A percentile compares a stretch with the other conserved stretches of the same genome.
Evolutionary conservation across 805 yeast genomes (phyloP).

Genomic region (Barnettozyma pratensis): DNA sequence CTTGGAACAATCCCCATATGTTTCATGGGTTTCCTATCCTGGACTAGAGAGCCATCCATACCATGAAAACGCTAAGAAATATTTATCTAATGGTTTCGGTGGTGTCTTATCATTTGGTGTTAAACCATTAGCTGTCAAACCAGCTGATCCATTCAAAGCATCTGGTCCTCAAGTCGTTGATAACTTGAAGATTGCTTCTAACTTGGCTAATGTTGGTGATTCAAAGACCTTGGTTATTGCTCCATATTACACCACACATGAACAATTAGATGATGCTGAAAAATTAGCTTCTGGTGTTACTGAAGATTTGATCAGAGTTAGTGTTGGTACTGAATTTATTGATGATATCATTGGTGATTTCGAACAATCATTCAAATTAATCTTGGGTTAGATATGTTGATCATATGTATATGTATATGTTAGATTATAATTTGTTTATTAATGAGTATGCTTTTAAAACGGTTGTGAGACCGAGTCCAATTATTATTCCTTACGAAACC

Average conservation of each 20-base stretch:
- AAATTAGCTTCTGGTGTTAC: conserved; percentile 82
- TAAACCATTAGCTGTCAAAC: conserved; percentile 52
- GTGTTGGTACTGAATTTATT: conserved; percentile 87
- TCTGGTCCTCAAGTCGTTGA: conserved; percentile 85
- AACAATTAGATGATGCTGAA: conserved; percentile 81
- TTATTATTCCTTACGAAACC: too few relatives aligned
- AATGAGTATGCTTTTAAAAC: not conserved
- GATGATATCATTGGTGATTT: conserved; percentile 89
- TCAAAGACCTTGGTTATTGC: conserved; percentile 93
- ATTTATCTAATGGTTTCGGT: conserved; percentile 76
- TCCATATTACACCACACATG: conserved; percentile 94
- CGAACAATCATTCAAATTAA: conserved; percentile 74
- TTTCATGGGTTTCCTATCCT: conserved; percentile 87
- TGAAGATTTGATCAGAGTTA: conserved; percentile 80
- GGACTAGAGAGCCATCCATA: conserved; percentile 76
- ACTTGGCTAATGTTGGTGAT: conserved; percentile 96
- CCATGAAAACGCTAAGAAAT: conserved; percentile 80
- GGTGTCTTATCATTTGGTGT: conserved; percentile 89
- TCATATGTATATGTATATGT: not conserved
- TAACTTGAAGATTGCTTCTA: conserved; percentile 75
- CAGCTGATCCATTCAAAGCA: conserved; percentile 57
- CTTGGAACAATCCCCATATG: conserved; percentile 68
- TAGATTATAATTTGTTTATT: not conserved
- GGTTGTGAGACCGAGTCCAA: too few relatives aligned
- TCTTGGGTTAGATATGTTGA: conserved; percentile 30